These are phyloP conservation scores for Talaromyces wortmannii DNA, from an alignment of 495 filamentous ascomycete species.

Conservation along the genomic window DNA sequence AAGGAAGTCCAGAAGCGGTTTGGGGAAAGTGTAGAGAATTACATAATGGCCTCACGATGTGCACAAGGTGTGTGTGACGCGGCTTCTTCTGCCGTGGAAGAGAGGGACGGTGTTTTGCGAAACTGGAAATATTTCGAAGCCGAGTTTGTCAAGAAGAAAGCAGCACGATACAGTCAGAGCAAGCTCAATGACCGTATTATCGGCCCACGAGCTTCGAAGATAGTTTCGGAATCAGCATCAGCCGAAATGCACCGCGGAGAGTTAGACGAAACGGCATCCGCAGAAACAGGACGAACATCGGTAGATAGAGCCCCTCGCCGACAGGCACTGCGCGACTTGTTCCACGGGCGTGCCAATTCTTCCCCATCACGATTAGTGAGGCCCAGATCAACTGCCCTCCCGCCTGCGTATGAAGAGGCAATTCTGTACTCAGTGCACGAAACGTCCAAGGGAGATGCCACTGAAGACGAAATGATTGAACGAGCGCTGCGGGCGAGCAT, in stretches of 20 bases:
- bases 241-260: conserved; percentile 24
- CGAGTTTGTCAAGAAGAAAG: conserved; percentile 44
- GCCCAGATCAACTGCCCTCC: background rate
- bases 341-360: conserved; percentile 1
- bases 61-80: conserved; percentile 64
- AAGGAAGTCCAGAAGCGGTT: conserved; percentile 61
- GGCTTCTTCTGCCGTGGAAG: conserved; percentile 32
- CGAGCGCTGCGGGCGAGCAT: conserved; percentile 63
- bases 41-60: conserved; percentile 66
- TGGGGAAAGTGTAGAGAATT: conserved; percentile 56
- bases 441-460: conserved; percentile 57
- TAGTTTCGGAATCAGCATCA: conserved; percentile 9
- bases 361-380: background rate
- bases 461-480: conserved; percentile 64
- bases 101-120: conserved; percentile 49
- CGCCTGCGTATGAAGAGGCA: conserved; percentile 57
- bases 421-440: conserved; percentile 60
- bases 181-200: conserved; percentile 32
- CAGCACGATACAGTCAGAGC: conserved; percentile 7
- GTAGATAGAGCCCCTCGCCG: background rate
- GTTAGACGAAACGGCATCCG: background rate
- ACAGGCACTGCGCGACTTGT: background rate
- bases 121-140: conserved; percentile 49
- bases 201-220: conserved; percentile 32
- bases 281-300: conserved; percentile 12